Base-by-base conservation (phyloP, 176 grass and related monocot species). In the Pontederia paniculata region DNA sequence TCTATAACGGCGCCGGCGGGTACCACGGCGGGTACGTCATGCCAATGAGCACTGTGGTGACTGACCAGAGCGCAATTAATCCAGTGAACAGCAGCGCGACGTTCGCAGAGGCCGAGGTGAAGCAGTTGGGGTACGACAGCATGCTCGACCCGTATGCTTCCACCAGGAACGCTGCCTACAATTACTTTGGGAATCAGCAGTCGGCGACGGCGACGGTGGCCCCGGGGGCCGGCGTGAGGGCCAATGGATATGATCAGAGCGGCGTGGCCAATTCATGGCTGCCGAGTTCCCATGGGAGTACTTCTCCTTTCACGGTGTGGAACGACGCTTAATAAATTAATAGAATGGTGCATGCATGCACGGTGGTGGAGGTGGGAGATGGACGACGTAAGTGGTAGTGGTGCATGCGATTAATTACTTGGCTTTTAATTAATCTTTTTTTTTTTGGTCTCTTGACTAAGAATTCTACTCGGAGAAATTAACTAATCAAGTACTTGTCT, bases 291-390 rank as follows among this genome's bases (percentile, higher is more conserved):
- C 70, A 86, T 47, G 73, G 73, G n/a, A n/a, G n/a, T 12, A 55
- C 79, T 9, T 78, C 80, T 60, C 54, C 81, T 31, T 84, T 84
- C 74, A 81, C 71, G 12, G 81, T 78, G 49, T 89, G 86, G 81
- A 85, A 79, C 21, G 67, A 85, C 58, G 74, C 80, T 28, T 82
- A 79, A 51, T 13, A 70, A 14, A 28, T 12, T 10, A 16, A 25
- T 1, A 17, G 14, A 37, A 15, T 9, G 1, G 19, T 21, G 46
- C 16, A 1, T 4, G 60, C 28, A 56, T 42, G 58, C 4, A 12
- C 48, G 54, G 52, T 48, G 23, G 50, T 2, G 13, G 6, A 12
- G 13, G 13, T 6, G 48, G 48, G n/a, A 16, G 15, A 50, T 37
- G 12, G 55, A 57, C 16, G n/a, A 21, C 11, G 28, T 37, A 37